Base-by-base conservation (phyloP, 2,329 filamentous ascomycete species). In the Eutypella sp. region DNA sequence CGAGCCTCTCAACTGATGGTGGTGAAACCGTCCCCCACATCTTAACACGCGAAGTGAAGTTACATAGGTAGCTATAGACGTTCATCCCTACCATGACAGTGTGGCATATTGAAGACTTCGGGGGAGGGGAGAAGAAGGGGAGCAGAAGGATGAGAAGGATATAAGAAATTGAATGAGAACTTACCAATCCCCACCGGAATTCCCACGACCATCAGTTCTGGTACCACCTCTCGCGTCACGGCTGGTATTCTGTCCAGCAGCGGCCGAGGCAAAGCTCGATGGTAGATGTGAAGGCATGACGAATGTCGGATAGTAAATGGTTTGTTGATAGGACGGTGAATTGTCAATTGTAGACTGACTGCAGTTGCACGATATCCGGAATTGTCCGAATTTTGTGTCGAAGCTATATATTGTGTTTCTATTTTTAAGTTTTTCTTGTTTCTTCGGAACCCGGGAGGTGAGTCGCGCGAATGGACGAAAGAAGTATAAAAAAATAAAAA, bases 191-290 rank as follows among this genome's bases (percentile, higher is more conserved):
- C 81, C 83, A 66, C 79, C 79, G 55, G 71, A 71, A 65, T 65
- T 67, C 54, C 73, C 74, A 54, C 79, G 75, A 50, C 72, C 72
- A 57, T 80, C 79, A 60, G 66, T 73, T 70, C 77, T 81, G 66
- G 67, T 70, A 64, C 75, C 79, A 70, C 68, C 70, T 71, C 75
- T 76, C 58, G 72, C 66, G 67, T 79, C 80, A 65, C 76, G 79
- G 69, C 66, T 82, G 65, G 74, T 71, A 59, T 77, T 83, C 67
- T 88, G 85, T 67, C 86, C 86, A 65, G 87, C 86, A 57, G 87
- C 87, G 60, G 87, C 87, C 64, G 87, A 89, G 66, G 87, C 87
- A 71, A 91, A 91, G 76, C 85, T 90, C 59, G 87, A 89, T 60
- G 85, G 83, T 67, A 89, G 79, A 72, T 86, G 84, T 66, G 83